phyloP scores from a whole-genome alignment of 139 green algal genomes.

The Dunaliella primolecta region DNA sequence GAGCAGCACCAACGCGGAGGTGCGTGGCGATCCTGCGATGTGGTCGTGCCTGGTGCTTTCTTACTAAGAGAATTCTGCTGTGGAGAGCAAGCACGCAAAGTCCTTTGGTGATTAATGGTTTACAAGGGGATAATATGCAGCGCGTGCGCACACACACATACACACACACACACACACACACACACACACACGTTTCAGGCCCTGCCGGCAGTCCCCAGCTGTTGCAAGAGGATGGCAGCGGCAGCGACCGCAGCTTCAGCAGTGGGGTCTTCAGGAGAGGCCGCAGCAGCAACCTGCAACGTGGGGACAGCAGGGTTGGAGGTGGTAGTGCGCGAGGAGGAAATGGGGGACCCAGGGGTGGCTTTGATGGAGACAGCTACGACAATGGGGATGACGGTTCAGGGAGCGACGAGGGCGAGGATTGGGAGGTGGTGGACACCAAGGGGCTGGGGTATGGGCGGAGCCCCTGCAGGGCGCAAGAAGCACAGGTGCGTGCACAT shows the following conservation, averaged over 20 bases:
- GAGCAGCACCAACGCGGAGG: neutral
- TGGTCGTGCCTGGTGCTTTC: no score
- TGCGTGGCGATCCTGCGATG: no score
- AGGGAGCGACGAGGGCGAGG: neutral
- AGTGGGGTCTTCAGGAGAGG: no score
- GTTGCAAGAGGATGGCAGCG: neutral
- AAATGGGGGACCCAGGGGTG: no score
- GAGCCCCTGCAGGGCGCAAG: neutral
- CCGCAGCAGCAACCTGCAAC: no score
- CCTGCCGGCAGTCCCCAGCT: neutral
- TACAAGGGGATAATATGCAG: no score
- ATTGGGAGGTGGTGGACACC: neutral
- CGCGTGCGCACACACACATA: neutral
- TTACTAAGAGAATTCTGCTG: no score
- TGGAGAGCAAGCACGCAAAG: no score
- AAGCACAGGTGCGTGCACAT: neutral
- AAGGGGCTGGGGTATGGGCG: neutral
- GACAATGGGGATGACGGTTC: neutral
- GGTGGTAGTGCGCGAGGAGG: no score
- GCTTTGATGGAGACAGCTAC: no score
- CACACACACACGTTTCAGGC: neutral
- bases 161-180: neutral
- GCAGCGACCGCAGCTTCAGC: neutral
- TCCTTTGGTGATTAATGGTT: no score
- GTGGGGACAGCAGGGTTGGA: no score